Base-by-base conservation (phyloP, 108 stramenopile genomes). In the Schizochytrium sp. region DNA sequence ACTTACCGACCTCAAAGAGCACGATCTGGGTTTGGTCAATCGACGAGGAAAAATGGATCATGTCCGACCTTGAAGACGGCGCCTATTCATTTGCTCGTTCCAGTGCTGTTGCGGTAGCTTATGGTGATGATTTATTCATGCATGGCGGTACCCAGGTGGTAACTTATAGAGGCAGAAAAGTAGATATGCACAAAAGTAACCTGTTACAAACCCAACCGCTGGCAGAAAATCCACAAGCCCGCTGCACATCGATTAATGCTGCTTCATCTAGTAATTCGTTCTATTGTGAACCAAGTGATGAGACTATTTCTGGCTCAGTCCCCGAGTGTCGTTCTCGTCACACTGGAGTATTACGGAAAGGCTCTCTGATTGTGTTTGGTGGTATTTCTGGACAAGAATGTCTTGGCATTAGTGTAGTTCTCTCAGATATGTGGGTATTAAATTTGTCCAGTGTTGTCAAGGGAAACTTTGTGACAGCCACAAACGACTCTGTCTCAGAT, bases 311-410 rank as follows among this genome's bases (percentile, higher is more conserved):
- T 7, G 64, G 64, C 5, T 7, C 12, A 8, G 19, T 10, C 0
- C 64, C 64, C 64, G 64, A 69, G 64, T 69, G 64, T 3, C 64
- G 64, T 7, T 69, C 64, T 8, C 2, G 64, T 8, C 64, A 69
- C 64, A 69, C 64, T 38, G 64, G 64, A 1, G 64, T 69, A 8
- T 7, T 69, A 44, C 64, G 64, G 28, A 15, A 15, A 0, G 28
- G 44, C 64, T 69, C 64, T 10, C 3, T 69, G 64, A 38, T 69
- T 8, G 15, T 69, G 7, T 69, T 69, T 69, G 64, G 64, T 38
- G 64, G 64, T 15, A 38, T 69, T 15, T 69, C 64, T 0, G 64
- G 64, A 7, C 64, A 69, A 44, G 64, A 69, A 44, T 69, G 64
- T 15, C 64, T 69, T 38, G 64, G 64, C 64, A 44, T 69, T 38